Evolutionary conservation across 83 land plant species (phyloP).

Genomic region (Diphasiastrum complanatum): DNA sequence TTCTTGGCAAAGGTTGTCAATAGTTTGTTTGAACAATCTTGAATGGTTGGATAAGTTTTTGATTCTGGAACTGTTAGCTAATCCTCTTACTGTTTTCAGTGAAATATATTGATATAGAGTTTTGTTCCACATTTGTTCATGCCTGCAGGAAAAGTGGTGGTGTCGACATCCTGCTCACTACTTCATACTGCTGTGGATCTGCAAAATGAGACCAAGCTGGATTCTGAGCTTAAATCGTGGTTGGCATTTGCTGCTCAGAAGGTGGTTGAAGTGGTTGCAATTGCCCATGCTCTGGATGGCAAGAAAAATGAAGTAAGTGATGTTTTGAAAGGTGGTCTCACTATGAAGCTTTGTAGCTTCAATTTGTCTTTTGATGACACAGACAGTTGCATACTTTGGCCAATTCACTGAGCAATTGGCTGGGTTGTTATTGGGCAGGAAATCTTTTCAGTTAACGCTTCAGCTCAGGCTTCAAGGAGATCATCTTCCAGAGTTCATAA

Average conservation of each 20-base stretch:
- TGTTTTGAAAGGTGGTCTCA: neutral
- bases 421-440: slow-evolving; percentile 27
- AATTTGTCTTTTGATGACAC: no score
- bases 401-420: neutral
- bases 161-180: slow-evolving; percentile 52
- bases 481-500: slow-evolving; percentile 75
- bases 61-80: no score
- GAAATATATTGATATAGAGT: no score
- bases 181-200: slow-evolving; percentile 53
- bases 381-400: neutral
- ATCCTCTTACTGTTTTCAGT: no score
- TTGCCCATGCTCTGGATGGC: slow-evolving; percentile 41
- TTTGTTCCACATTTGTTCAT: no score
- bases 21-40: no score
- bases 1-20: slow-evolving; percentile 37
- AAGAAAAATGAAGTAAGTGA: slow-evolving; percentile 38
- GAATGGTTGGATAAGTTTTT: no score
- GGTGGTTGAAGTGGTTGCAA: slow-evolving; percentile 43
- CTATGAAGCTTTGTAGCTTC: neutral
- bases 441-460: slow-evolving; percentile 61
- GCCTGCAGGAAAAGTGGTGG: slow-evolving; percentile 35
- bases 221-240: slow-evolving; percentile 54
- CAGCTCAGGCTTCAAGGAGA: slow-evolving; percentile 70
- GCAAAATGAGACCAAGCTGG: slow-evolving; percentile 49
- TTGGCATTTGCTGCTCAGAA: slow-evolving; percentile 57